Conservation (phyloP, 495 filamentous ascomycete species). For the Arthonia radiata region DNA sequence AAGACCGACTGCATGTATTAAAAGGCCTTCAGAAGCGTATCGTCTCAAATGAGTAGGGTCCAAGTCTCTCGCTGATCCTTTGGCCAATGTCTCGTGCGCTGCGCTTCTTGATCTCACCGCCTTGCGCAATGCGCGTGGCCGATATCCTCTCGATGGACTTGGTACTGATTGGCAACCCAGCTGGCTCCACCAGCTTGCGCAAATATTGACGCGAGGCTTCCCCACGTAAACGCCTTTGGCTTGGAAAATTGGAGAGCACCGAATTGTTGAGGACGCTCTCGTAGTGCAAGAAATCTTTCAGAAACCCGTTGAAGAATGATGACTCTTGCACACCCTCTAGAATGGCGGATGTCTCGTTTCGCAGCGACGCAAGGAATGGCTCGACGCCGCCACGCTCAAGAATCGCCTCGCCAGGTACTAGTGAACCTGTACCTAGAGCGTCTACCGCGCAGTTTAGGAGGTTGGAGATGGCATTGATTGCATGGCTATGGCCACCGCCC, state of each 20-base stretch:
- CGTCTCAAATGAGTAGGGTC: conserved; percentile 53
- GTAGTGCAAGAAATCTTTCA: conserved; percentile 47
- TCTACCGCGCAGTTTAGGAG: conserved; percentile 58
- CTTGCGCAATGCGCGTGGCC: conserved; percentile 29
- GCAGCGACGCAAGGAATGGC: conserved; percentile 41
- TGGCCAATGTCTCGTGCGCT: conserved; percentile 45
- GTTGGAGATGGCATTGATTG: conserved; percentile 26
- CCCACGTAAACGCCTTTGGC: conserved; percentile 1
- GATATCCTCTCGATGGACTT: conserved; percentile 31
- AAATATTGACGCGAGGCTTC: conserved; percentile 3
- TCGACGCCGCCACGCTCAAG: conserved; percentile 23
- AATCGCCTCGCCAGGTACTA: conserved; percentile 31
- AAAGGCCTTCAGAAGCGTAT: too few relatives aligned
- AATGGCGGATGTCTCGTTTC: conserved; percentile 47
- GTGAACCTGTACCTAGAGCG: conserved; percentile 62
- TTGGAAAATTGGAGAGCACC: conserved; percentile 2
- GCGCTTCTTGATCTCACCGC: conserved; percentile 36
- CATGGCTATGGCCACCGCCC: conserved; percentile 18
- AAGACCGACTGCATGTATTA: too few relatives aligned
- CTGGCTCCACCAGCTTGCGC: conserved; percentile 10
- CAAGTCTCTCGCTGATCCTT: conserved; percentile 43
- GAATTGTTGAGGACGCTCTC: conserved; percentile 1
- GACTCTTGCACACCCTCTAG: conserved; percentile 57
- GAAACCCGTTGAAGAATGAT: conserved; percentile 36
- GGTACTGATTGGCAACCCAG: conserved; percentile 44